A percentile compares a stretch with the other conserved stretches of the same genome.
Evolutionary conservation across 495 filamentous ascomycete genomes (phyloP).

Genomic region (Amniculicola lignicola): DNA sequence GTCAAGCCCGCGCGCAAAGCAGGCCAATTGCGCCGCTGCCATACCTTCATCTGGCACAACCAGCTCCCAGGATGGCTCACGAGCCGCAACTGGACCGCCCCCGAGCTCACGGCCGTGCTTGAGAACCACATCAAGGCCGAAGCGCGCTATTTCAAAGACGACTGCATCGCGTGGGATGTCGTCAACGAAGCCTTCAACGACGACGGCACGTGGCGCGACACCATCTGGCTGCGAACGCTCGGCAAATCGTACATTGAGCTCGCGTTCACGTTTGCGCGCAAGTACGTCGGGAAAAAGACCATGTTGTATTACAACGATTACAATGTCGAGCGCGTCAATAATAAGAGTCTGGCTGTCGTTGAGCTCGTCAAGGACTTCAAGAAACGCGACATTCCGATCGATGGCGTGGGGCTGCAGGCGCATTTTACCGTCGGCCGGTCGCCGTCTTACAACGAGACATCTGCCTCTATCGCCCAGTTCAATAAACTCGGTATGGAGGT

Average conservation of each 20-base stretch:
- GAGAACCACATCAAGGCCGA: constrained; percentile 39
- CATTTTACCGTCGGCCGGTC: constrained; percentile 56
- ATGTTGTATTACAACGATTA: constrained; percentile 72
- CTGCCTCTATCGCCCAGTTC: constrained; percentile 45
- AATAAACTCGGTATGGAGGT: constrained; percentile 53
- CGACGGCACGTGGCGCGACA: constrained; percentile 32
- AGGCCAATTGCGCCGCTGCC: constrained; percentile 39
- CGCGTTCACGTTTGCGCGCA: constrained; percentile 38
- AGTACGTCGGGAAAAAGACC: constrained; percentile 44
- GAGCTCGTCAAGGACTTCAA: constrained; percentile 50
- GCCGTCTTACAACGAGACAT: constrained; percentile 44
- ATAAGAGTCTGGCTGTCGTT: constrained; percentile 50
- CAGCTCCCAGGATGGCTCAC: constrained; percentile 42
- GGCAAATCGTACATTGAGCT: constrained; percentile 37
- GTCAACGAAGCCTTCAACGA: constrained; percentile 44
- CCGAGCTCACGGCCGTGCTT: constrained; percentile 33
- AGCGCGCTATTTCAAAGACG: constrained; percentile 34
- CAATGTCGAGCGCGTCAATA: constrained; percentile 55
- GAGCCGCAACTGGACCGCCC: constrained; percentile 28
- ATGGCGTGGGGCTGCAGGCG: constrained; percentile 59
- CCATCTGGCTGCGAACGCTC: constrained; percentile 36
- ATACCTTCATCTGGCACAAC: constrained; percentile 41
- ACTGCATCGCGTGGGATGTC: constrained; percentile 43
- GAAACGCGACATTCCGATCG: constrained; percentile 51
- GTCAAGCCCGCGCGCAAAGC: constrained; percentile 25